phyloP scores from a whole-genome alignment of 768 basidiomycete species.

The Russula griseocarnosa region DNA sequence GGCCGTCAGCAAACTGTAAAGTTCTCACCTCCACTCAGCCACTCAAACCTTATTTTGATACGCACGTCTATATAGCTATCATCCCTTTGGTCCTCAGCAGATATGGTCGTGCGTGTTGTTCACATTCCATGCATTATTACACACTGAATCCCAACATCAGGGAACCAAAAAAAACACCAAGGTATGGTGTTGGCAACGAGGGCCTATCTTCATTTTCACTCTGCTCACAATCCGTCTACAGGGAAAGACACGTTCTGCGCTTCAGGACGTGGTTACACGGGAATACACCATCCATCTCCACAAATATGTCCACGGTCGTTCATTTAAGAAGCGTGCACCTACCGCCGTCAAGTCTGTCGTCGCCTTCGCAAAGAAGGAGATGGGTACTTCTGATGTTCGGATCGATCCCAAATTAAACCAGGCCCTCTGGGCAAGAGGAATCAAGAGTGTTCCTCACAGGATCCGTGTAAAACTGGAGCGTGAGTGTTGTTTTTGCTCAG shows the following conservation, averaged over 20 bases:
- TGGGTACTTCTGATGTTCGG: constrained; percentile 94
- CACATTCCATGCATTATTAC: neutral
- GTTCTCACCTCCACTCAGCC: constrained; percentile 40
- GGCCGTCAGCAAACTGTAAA: constrained; percentile 38
- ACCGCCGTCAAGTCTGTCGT: constrained; percentile 94
- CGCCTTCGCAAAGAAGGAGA: constrained; percentile 86
- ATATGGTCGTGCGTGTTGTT: constrained; percentile 45
- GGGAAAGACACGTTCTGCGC: constrained; percentile 91
- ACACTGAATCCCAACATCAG: constrained; percentile 4
- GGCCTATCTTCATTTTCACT: neutral
- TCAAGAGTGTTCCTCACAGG: constrained; percentile 91
- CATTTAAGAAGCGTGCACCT: constrained; percentile 97
- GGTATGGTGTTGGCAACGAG: constrained; percentile 6
- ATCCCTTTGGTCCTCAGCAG: constrained; percentile 39
- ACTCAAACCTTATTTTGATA: constrained; percentile 50
- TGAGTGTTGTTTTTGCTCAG: constrained; percentile 40
- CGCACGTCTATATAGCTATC: constrained; percentile 26
- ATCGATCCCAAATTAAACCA: constrained; percentile 97
- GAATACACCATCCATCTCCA: constrained; percentile 99
- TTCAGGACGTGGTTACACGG: constrained; percentile 95
- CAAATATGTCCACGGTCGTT: constrained; percentile 87
- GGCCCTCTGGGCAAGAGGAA: constrained; percentile 88
- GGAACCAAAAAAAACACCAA: constrained; percentile 26
- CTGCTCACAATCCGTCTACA: neutral
- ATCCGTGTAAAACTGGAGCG: constrained; percentile 92